Base-by-base conservation (phyloP, 768 basidiomycete species). In the Leccinellum rugosiceps region DNA sequence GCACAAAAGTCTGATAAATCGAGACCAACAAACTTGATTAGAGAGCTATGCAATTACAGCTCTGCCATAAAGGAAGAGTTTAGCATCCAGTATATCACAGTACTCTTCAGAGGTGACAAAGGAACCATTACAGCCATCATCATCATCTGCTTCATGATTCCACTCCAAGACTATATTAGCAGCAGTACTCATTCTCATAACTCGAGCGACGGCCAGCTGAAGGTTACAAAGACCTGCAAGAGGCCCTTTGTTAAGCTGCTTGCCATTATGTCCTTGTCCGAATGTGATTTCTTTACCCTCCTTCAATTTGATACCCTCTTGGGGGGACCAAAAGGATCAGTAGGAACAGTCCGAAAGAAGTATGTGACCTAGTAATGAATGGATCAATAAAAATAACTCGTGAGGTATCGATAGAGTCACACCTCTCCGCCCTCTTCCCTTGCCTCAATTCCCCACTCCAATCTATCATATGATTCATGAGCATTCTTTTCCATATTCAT, bases 211-310 rank as follows among this genome's bases (percentile, higher is more conserved):
- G 49, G 57, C 57, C 35, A 56, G 38, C 28, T 17, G 53, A 32
- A 58, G 34, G 53, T 55, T 55, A 13, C 46, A 58, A 14, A 55
- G n/a, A 3, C 1, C 30, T 21, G 53, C 35, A 10, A 13, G 49
- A 7, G 54, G 54, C 8, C 38, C 38, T 8, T 49, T 49, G 47
- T 43, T 0, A 2, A 58, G 53, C n/a, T 26, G 7, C 17, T 49
- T 44, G 35, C 53, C 53, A 14, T 58, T 35, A 9, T 30, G 25
- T 43, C 57, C 53, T 32, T n/a, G n/a, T 49, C 53, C 57, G 2
- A 58, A 56, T 7, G 13, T 28, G 14, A 58, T 58, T 43, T 58
- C 57, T 15, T 49, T 46, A 0, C 53, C 57, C 21, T 58, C 57
- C 30, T 5, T 48, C 53, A 34, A 34, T 34, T 34, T 15, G 32